phyloP scores from a whole-genome alignment of 1,284 basidiomycete genomes.

The Ceratobasidium theobromae region DNA sequence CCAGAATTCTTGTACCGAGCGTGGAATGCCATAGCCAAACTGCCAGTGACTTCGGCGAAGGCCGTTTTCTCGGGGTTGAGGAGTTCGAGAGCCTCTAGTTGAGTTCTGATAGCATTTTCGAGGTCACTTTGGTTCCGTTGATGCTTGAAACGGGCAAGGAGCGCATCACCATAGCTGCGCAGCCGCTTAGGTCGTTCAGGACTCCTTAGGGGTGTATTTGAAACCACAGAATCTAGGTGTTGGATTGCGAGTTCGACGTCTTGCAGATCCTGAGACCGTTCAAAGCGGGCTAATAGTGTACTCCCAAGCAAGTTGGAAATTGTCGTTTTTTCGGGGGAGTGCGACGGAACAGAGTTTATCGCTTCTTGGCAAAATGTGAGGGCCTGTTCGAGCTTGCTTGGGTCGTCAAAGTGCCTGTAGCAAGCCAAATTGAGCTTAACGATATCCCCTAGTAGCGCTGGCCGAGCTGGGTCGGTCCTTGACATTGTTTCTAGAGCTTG shows the following conservation, averaged over 20 bases:
- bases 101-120: not conserved
- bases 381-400: not conserved
- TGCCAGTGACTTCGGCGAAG: not conserved
- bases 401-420: not conserved
- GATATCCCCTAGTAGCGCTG: not conserved
- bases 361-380: slow-evolving; percentile 1
- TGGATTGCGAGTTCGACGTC: not conserved
- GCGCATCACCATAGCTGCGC: slow-evolving; percentile 10
- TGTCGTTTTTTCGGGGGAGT: slow-evolving; percentile 1
- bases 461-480: not conserved
- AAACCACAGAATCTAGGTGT: not conserved
- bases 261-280: not conserved
- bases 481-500: not conserved
- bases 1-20: not conserved
- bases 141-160: slow-evolving; percentile 1
- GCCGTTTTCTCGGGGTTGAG: not conserved
- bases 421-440: slow-evolving; percentile 5
- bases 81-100: not conserved
- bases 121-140: not conserved
- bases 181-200: slow-evolving; percentile 21
- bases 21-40: slow-evolving; percentile 15
- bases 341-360: not conserved
- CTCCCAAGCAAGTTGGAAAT: not conserved
- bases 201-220: not conserved
- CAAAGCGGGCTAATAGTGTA: slow-evolving; percentile 1